Conservation (phyloP, 2,329 filamentous ascomycete genomes). For the Pestalotiopsis sp. region DNA sequence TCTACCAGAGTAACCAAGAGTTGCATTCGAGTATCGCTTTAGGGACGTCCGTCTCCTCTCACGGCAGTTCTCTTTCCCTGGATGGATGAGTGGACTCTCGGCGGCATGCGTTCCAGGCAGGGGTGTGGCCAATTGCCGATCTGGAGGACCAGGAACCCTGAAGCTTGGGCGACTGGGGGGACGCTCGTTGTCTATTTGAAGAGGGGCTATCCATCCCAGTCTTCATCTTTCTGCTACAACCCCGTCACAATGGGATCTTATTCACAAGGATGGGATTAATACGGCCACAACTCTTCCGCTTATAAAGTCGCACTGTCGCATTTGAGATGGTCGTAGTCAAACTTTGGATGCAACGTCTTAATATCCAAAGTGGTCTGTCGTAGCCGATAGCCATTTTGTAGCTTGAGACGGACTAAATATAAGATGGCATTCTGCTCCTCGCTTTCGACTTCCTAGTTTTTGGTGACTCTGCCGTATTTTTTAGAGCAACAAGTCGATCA, state of each 20-base stretch:
- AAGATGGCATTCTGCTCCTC: neutral
- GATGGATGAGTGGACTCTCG: neutral
- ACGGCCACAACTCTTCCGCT: conserved; percentile 3
- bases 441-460: neutral
- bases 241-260: neutral
- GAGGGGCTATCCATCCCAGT: neutral
- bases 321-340: neutral
- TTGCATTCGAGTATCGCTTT: too few relatives aligned
- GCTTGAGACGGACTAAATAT: neutral
- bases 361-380: neutral
- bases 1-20: too few relatives aligned
- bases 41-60: neutral
- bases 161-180: neutral
- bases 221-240: conserved; percentile 6
- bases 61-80: neutral
- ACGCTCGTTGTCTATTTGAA: neutral
- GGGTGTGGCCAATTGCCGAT: neutral
- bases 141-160: neutral
- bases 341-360: neutral
- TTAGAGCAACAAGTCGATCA: neutral
- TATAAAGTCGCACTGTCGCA: neutral
- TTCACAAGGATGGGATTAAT: neutral
- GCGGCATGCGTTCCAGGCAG: neutral
- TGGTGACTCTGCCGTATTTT: neutral
- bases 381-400: neutral